A percentile compares a stretch with the other conserved stretches of the same genome.
Evolutionary conservation across 805 yeast species (phyloP).

Genomic region (Ogataea dorogensis): DNA sequence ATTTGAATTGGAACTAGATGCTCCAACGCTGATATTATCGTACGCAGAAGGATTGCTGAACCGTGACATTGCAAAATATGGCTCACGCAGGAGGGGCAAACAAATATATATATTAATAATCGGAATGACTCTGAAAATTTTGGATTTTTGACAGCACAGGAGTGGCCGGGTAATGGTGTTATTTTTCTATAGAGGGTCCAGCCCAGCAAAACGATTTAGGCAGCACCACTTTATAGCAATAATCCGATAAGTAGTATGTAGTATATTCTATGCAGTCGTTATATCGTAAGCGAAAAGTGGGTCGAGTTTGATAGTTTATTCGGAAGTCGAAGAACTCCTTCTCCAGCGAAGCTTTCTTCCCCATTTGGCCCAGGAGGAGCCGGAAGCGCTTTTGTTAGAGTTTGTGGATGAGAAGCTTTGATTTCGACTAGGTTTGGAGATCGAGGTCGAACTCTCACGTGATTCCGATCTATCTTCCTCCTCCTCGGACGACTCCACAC

Average conservation of each 20-base stretch:
- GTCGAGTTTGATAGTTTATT: neutral
- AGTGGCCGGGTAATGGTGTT: conserved; percentile 15
- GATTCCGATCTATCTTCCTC: conserved; percentile 13
- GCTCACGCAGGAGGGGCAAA: conserved; percentile 4
- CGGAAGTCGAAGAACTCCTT: conserved; percentile 8
- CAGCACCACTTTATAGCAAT: neutral
- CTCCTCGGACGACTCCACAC: conserved; percentile 12
- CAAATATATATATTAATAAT: conserved; percentile 1
- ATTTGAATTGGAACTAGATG: conserved; percentile 2
- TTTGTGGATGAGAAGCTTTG: conserved; percentile 12
- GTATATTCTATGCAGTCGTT: conserved; percentile 6
- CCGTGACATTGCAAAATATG: conserved; percentile 6
- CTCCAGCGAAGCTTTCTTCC: conserved; percentile 12
- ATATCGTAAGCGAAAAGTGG: conserved; percentile 1
- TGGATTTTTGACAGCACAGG: too few species aligned
- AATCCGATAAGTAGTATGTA: neutral
- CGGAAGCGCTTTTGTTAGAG: conserved; percentile 7
- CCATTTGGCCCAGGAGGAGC: conserved; percentile 9
- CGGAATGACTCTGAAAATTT: conserved; percentile 3
- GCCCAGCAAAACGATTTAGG: conserved; percentile 1
- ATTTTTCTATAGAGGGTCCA: neutral
- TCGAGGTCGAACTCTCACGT: conserved; percentile 7
- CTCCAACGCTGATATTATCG: conserved; percentile 2
- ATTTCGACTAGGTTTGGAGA: conserved; percentile 8
- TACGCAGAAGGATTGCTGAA: conserved; percentile 5